Conservation (phyloP, 805 yeast species). For the Deakozyma indianensis region DNA sequence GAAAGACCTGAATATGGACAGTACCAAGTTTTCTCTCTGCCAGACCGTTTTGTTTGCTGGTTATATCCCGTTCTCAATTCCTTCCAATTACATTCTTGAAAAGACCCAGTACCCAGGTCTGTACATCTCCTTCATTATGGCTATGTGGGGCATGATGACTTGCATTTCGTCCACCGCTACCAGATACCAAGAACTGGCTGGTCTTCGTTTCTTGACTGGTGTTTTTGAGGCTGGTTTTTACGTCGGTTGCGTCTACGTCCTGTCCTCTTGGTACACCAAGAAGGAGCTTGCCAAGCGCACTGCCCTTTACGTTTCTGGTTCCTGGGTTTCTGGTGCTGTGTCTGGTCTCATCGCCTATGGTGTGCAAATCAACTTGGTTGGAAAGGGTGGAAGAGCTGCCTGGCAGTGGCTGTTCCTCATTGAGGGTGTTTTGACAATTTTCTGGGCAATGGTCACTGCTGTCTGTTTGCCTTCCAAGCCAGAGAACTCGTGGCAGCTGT, state of each 20-base stretch:
- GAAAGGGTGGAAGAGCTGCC: constrained; percentile 25
- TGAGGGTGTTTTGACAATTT: constrained; percentile 35
- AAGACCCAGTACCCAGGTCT: constrained; percentile 20
- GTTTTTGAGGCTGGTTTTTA: constrained; percentile 35
- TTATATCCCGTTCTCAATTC: constrained; percentile 25
- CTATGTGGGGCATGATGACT: constrained; percentile 23
- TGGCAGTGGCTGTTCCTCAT: constrained; percentile 38
- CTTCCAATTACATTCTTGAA: constrained; percentile 22
- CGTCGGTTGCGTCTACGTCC: constrained; percentile 33
- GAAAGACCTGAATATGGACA: constrained; percentile 24
- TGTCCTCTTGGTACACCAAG: constrained; percentile 43
- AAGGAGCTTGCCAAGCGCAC: constrained; percentile 36
- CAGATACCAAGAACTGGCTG: constrained; percentile 29
- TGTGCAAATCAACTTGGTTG: constrained; percentile 31
- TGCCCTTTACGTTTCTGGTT: constrained; percentile 36
- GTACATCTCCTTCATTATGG: constrained; percentile 21
- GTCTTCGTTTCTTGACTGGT: constrained; percentile 32
- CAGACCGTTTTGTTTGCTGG: constrained; percentile 24
- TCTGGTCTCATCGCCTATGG: constrained; percentile 43
- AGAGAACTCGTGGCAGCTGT: constrained; percentile 44
- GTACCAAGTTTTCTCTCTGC: constrained; percentile 29
- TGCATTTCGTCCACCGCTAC: constrained; percentile 25
- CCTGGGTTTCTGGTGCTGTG: constrained; percentile 35
- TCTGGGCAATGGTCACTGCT: constrained; percentile 30
- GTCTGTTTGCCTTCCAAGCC: constrained; percentile 54